Conservation (phyloP, 495 filamentous ascomycete species). For the Halenospora varia region DNA sequence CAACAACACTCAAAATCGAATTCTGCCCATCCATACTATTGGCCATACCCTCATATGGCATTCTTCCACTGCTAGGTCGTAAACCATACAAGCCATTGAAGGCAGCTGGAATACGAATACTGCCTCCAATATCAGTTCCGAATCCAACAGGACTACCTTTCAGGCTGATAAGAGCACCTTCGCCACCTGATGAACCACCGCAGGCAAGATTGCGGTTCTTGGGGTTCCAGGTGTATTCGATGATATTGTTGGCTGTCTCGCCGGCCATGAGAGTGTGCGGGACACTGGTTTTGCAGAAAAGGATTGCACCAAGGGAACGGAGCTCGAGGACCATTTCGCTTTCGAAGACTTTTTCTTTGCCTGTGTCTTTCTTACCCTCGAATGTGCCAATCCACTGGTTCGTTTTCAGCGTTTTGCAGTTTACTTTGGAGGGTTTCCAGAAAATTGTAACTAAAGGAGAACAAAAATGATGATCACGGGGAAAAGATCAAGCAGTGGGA, state of each 20-base stretch:
- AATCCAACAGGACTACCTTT: slow-evolving; percentile 55
- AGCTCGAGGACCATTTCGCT: slow-evolving; percentile 34
- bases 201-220: slow-evolving; percentile 47
- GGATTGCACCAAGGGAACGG: slow-evolving; percentile 50
- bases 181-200: slow-evolving; percentile 60
- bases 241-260: slow-evolving; percentile 30
- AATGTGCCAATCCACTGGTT: slow-evolving; percentile 44
- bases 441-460: slow-evolving; percentile 22
- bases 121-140: slow-evolving; percentile 58
- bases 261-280: slow-evolving; percentile 27
- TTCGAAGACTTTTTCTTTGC: slow-evolving; percentile 26
- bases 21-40: slow-evolving; percentile 29
- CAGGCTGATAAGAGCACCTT: slow-evolving; percentile 50
- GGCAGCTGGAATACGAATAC: slow-evolving; percentile 54
- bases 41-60: slow-evolving; percentile 43
- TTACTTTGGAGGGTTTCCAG: too few relatives aligned
- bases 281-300: slow-evolving; percentile 52
- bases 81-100: slow-evolving; percentile 56
- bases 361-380: slow-evolving; percentile 41
- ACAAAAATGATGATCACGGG: neutral
- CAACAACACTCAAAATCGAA: slow-evolving; percentile 35
- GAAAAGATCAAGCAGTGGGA: neutral
- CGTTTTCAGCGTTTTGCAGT: slow-evolving; percentile 3
- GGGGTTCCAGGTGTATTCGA: slow-evolving; percentile 43
- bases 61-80: slow-evolving; percentile 48